Percentiles rank a stretch among this genome's conserved stretches.
Evolutionary conservation across 257 asterid species (phyloP).

Genomic region (Salvia hispanica): DNA sequence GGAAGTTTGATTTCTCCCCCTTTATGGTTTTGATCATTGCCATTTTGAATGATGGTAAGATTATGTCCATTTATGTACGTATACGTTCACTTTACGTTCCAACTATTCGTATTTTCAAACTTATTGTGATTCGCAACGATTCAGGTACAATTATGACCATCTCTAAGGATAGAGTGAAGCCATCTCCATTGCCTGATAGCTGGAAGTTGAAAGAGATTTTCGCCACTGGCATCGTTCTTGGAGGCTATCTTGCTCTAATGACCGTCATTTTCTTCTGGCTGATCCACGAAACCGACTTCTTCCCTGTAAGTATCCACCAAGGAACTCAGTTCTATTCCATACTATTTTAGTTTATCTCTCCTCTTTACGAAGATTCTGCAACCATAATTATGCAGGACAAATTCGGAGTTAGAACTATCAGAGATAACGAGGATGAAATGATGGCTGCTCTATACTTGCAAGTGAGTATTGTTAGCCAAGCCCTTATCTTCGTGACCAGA

Average conservation of each 20-base stretch:
- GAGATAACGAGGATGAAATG: constrained; percentile 60
- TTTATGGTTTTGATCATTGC: constrained; percentile 99
- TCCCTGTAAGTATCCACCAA: constrained; percentile 52
- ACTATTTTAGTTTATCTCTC: not conserved
- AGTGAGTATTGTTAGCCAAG: constrained; percentile 96
- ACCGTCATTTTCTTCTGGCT: constrained; percentile 90
- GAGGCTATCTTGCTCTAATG: constrained; percentile 91
- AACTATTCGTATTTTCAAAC: constrained; percentile 1
- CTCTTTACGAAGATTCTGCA: not conserved
- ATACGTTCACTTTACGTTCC: not conserved
- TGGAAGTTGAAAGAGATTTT: constrained; percentile 93
- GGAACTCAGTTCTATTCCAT: no score
- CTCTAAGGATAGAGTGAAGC: constrained; percentile 97
- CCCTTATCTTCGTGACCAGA: constrained; percentile 90
- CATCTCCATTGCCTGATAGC: constrained; percentile 97
- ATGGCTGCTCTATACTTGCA: constrained; percentile 94
- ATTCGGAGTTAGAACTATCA: constrained; percentile 67
- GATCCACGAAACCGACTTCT: constrained; percentile 67
- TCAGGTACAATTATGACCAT: constrained; percentile 96
- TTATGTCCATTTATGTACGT: not conserved
- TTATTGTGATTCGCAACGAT: constrained; percentile 24
- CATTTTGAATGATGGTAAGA: constrained; percentile 80
- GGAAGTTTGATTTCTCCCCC: constrained; percentile 94
- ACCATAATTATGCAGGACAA: constrained; percentile 53
- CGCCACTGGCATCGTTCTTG: constrained; percentile 87